Evolutionary conservation across 805 yeast species (phyloP).

Genomic region (Candida dajiaensis): DNA sequence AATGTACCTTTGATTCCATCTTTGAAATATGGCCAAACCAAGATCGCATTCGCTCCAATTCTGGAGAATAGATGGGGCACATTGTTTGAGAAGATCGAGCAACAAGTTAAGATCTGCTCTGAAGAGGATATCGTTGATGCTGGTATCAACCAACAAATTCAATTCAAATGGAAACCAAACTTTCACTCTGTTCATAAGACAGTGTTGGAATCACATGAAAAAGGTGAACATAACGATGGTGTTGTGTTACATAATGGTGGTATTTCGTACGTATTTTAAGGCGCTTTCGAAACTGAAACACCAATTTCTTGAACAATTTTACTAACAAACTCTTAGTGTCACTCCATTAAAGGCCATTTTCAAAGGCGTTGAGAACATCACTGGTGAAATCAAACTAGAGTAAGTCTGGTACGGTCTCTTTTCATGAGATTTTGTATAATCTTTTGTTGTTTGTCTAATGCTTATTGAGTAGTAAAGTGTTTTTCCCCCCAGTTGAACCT

Average conservation of each 20-base stretch:
- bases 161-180: conserved; percentile 81
- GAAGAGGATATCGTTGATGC: conserved; percentile 44
- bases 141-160: conserved; percentile 35
- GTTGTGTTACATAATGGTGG: conserved; percentile 26
- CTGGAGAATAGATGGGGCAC: conserved; percentile 77
- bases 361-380: conserved; percentile 40
- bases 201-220: conserved; percentile 31
- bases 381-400: conserved; percentile 52
- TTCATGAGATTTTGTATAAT: not conserved
- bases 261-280: conserved; percentile 22
- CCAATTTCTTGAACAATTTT: not conserved
- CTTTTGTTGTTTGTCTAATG: not conserved
- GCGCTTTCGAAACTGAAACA: too few relatives aligned
- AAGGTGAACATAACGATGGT: conserved; percentile 23
- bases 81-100: conserved; percentile 35
- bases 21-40: conserved; percentile 50
- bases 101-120: conserved; percentile 14
- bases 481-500: too few relatives aligned
- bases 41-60: conserved; percentile 69
- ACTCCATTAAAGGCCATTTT: conserved; percentile 73
- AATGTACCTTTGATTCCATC: conserved; percentile 71
- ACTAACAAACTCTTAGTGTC: conserved; percentile 41
- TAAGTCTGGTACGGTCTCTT: conserved; percentile 12
- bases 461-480: too few relatives aligned
- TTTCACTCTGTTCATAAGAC: conserved; percentile 60